phyloP scores from a whole-genome alignment of 176 grass and related monocot species.

The Eragrostis nindensis region DNA sequence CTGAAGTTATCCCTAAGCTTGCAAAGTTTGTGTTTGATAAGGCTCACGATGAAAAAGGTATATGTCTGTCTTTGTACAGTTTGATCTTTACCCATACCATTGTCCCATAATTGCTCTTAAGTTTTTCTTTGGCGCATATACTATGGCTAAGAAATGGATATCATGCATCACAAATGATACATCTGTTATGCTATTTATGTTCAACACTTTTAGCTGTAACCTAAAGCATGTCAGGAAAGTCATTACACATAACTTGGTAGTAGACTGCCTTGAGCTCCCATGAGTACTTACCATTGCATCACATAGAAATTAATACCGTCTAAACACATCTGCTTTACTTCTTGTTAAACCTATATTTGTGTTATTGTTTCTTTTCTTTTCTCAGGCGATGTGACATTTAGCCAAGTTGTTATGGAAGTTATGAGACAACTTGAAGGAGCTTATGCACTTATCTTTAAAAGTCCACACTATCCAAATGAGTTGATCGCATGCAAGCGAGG shows the following conservation, averaged over 20 bases:
- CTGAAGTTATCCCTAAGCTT: slow-evolving; percentile 95
- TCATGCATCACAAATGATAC: neutral
- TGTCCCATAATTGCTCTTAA: neutral
- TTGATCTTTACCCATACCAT: slow-evolving; percentile 7
- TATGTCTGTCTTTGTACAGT: neutral
- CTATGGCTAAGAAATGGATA: neutral
- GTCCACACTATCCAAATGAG: slow-evolving; percentile 90
- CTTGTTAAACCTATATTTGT: neutral
- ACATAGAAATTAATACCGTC: neutral
- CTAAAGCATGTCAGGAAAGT: slow-evolving; percentile 3
- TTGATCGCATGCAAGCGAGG: slow-evolving; percentile 87
- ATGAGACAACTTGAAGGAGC: slow-evolving; percentile 99
- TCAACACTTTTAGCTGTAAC: neutral
- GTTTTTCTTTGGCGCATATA: neutral
- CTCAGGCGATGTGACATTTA: slow-evolving; percentile 77
- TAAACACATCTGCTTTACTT: neutral
- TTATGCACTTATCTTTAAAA: slow-evolving; percentile 96
- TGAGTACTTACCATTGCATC: neutral
- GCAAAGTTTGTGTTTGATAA: slow-evolving; percentile 98
- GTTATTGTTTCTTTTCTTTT: slow-evolving; percentile 1
- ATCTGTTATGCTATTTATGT: neutral
- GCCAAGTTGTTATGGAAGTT: slow-evolving; percentile 92
- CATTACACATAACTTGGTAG: neutral
- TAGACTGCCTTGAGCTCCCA: neutral
- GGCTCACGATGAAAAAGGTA: slow-evolving; percentile 77